Conservation (phyloP, 768 basidiomycete genomes). For the Lyophyllum shimeji region DNA sequence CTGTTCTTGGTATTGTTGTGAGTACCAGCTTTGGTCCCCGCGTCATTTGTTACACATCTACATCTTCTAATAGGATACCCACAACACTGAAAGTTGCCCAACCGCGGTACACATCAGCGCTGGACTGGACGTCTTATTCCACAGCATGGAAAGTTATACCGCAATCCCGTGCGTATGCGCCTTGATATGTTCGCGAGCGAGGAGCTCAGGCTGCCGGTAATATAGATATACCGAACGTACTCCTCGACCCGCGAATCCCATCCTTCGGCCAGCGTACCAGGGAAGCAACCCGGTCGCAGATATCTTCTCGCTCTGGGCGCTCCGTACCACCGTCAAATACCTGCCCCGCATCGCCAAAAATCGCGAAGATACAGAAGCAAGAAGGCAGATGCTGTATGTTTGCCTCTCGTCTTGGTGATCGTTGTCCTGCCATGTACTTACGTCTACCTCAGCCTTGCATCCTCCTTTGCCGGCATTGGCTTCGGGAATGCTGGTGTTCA, state of each 20-base stretch:
- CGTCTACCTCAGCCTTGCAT: slow-evolving; percentile 60
- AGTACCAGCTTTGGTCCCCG: slow-evolving; percentile 11
- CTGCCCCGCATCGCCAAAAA: slow-evolving; percentile 86
- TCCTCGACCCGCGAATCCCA: slow-evolving; percentile 88
- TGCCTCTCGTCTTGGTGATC: background rate
- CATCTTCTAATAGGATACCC: slow-evolving; percentile 55
- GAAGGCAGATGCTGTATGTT: slow-evolving; percentile 83
- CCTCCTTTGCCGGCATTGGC: slow-evolving; percentile 94
- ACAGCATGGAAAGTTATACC: slow-evolving; percentile 92
- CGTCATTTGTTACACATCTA: background rate
- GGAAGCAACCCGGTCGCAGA: slow-evolving; percentile 94
- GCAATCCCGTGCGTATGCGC: slow-evolving; percentile 79
- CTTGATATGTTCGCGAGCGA: slow-evolving; percentile 4
- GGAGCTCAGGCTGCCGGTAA: background rate
- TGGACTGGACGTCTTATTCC: slow-evolving; percentile 96
- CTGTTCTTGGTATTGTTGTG: slow-evolving; percentile 77
- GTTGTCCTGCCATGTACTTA: background rate
- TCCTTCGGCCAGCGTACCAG: slow-evolving; percentile 89
- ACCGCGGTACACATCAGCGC: slow-evolving; percentile 91
- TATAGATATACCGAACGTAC: slow-evolving; percentile 84
- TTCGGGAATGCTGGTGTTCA: slow-evolving; percentile 95
- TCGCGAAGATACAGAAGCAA: slow-evolving; percentile 76
- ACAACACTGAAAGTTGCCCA: slow-evolving; percentile 90
- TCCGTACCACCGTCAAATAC: slow-evolving; percentile 84
- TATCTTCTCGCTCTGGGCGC: slow-evolving; percentile 93